Evolutionary conservation across 495 filamentous ascomycete species (phyloP).

Genomic region (Neurospora sp.): DNA sequence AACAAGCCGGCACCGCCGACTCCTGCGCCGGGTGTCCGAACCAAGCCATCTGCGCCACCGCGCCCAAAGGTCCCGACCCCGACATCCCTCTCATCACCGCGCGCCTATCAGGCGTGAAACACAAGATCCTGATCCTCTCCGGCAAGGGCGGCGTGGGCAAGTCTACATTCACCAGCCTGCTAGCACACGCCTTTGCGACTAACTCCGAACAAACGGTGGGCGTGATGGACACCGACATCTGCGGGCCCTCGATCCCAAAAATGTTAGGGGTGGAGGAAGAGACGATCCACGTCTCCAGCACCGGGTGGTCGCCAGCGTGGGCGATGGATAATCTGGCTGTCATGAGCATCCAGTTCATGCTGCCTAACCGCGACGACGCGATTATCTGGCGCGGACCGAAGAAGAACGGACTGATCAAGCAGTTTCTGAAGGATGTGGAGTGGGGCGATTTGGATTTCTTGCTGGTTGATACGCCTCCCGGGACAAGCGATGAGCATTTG

Average conservation of each 20-base stretch:
- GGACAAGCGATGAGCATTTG: constrained; percentile 89
- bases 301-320: constrained; percentile 91
- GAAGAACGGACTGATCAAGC: constrained; percentile 97
- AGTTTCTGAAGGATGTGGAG: constrained; percentile 92
- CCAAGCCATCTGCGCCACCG: constrained; percentile 85
- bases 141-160: constrained; percentile 98
- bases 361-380: constrained; percentile 83
- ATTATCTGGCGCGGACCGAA: constrained; percentile 96
- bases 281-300: constrained; percentile 72
- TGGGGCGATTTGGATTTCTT: constrained; percentile 93
- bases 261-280: constrained; percentile 96
- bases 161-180: constrained; percentile 77
- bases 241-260: constrained; percentile 87
- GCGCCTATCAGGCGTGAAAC: constrained; percentile 67
- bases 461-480: constrained; percentile 89
- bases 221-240: constrained; percentile 95
- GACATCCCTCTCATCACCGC: constrained; percentile 81
- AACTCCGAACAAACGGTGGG: constrained; percentile 68
- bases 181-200: constrained; percentile 77
- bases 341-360: constrained; percentile 97
- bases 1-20: constrained; percentile 72
- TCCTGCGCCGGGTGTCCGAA: constrained; percentile 93
- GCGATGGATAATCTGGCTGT: constrained; percentile 82
- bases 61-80: constrained; percentile 92
- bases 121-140: constrained; percentile 85